Conservation (phyloP, 768 basidiomycete species). For the Russula sp. region DNA sequence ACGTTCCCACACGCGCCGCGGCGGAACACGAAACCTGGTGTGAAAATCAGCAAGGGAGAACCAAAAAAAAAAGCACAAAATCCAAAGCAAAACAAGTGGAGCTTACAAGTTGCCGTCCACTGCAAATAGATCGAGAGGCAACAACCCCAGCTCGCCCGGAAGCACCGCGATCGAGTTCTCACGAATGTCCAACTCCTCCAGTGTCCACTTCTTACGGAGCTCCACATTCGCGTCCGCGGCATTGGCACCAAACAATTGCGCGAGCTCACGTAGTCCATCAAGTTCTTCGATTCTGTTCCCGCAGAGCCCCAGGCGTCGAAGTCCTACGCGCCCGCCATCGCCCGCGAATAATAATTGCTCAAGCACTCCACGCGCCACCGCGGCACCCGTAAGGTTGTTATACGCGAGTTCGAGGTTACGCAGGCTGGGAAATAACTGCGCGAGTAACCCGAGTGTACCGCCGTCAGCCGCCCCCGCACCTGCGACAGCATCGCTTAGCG, state of each 20-base stretch:
- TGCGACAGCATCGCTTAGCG: conserved; percentile 48
- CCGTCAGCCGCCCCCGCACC: conserved; percentile 43
- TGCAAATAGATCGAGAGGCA: conserved; percentile 73
- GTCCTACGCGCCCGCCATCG: conserved; percentile 37
- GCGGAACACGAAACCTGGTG: conserved; percentile 70
- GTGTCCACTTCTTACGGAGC: conserved; percentile 53
- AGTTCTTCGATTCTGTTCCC: conserved; percentile 61
- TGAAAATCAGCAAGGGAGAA: neutral
- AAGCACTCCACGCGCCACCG: conserved; percentile 43
- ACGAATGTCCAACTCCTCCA: conserved; percentile 76
- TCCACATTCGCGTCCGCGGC: conserved; percentile 40
- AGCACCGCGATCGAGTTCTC: conserved; percentile 74
- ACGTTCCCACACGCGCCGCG: conserved; percentile 76
- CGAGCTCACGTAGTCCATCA: conserved; percentile 52
- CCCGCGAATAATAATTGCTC: conserved; percentile 40
- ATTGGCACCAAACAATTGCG: conserved; percentile 46
- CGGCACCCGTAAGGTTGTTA: conserved; percentile 52
- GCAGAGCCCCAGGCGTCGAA: conserved; percentile 57
- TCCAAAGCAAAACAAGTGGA: neutral
- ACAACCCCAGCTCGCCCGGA: conserved; percentile 59
- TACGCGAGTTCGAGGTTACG: conserved; percentile 68
- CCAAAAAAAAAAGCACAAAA: too few relatives aligned
- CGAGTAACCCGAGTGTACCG: conserved; percentile 49
- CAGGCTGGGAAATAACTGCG: conserved; percentile 63
- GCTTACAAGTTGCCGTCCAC: conserved; percentile 82